phyloP scores from a whole-genome alignment of 371 early-diverging fungal genomes.

The Apophysomyces variabilis region DNA sequence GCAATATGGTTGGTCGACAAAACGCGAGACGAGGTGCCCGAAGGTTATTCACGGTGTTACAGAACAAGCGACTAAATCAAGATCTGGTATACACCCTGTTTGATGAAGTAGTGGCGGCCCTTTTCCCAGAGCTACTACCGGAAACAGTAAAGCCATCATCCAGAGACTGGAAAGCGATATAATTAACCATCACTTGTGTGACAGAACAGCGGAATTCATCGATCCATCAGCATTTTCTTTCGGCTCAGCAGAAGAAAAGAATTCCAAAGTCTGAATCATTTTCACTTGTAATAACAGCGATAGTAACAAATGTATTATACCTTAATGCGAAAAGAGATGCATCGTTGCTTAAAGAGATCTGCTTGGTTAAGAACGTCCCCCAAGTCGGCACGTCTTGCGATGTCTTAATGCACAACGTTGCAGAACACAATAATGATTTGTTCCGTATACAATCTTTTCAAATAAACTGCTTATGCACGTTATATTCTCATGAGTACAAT shows the following conservation, averaged over 20 bases:
- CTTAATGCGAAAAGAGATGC: too few relatives aligned
- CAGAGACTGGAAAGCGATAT: neutral
- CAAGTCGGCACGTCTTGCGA: too few relatives aligned
- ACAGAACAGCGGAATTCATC: neutral
- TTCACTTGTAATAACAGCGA: too few relatives aligned
- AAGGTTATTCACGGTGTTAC: constrained; percentile 74
- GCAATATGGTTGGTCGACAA: constrained; percentile 81
- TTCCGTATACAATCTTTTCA: too few relatives aligned
- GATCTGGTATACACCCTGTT: constrained; percentile 73
- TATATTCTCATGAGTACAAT: too few relatives aligned
- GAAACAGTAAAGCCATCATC: neutral
- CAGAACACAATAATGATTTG: too few relatives aligned
- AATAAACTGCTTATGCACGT: too few relatives aligned
- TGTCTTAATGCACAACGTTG: too few relatives aligned
- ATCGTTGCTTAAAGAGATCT: too few relatives aligned
- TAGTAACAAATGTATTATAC: neutral
- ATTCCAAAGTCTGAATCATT: too few relatives aligned
- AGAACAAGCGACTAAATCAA: constrained; percentile 78
- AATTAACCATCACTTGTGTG: neutral
- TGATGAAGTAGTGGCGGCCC: constrained; percentile 71
- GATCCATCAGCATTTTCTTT: neutral
- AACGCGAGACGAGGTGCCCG: constrained; percentile 83
- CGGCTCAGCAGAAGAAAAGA: neutral
- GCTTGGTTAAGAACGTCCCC: too few relatives aligned
- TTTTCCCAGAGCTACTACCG: constrained; percentile 70